Evolutionary conservation across 2,329 filamentous ascomycete species (phyloP).

Genomic region (Chaetomiaceae sp.): DNA sequence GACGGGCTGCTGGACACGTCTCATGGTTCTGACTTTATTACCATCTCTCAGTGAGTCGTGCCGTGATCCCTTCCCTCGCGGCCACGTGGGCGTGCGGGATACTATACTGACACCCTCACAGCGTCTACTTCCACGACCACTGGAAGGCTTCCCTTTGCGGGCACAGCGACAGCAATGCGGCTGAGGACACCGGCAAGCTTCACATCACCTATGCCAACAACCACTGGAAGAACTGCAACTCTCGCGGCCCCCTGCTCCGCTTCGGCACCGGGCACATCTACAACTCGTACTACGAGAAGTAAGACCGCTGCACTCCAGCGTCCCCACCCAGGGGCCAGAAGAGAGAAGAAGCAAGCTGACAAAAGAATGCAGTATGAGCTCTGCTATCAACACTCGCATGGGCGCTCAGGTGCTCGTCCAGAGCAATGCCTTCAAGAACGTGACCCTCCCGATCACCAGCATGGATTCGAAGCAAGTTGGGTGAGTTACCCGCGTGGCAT

Average conservation of each 20-base stretch:
- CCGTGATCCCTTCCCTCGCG: no score
- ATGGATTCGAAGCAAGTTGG: conserved; percentile 39
- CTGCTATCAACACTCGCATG: conserved; percentile 52
- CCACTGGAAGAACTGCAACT: conserved; percentile 60
- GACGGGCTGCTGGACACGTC: conserved; percentile 62
- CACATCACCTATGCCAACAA: conserved; percentile 64
- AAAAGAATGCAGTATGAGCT: conserved; percentile 36
- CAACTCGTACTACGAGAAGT: conserved; percentile 26
- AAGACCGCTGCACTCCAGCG: background rate
- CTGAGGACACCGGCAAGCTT: conserved; percentile 57
- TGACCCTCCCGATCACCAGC: conserved; percentile 34
- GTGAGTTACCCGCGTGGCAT: conserved; percentile 5
- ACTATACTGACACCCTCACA: conserved; percentile 2
- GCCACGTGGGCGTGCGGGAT: background rate
- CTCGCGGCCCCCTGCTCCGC: conserved; percentile 56
- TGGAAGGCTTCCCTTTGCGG: conserved; percentile 55
- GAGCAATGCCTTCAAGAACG: conserved; percentile 46
- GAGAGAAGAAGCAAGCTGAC: background rate
- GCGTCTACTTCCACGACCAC: conserved; percentile 39
- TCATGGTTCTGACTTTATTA: conserved; percentile 59
- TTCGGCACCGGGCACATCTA: conserved; percentile 60
- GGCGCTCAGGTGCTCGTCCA: conserved; percentile 56
- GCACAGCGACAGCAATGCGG: conserved; percentile 54
- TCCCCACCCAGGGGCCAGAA: background rate
- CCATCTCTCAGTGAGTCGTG: conserved; percentile 38